A percentile compares a stretch with the other conserved stretches of the same genome.
Conservation (phyloP, 352 stramenopile genomes). For the Phytophthora vignae region DNA sequence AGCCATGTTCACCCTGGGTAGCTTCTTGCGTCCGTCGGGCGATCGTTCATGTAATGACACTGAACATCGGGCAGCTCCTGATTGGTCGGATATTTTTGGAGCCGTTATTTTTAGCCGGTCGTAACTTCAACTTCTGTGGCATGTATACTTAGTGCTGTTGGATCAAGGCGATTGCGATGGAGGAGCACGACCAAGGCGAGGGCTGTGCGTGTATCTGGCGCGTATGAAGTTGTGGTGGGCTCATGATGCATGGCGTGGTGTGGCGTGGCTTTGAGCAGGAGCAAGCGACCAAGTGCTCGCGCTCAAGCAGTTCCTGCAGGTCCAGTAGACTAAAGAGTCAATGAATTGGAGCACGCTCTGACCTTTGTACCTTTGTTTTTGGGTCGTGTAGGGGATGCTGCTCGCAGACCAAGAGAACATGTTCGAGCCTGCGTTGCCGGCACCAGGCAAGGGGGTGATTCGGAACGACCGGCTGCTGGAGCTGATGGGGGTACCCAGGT, state of each 20-base stretch:
- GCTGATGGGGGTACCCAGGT: slow-evolving; percentile 25
- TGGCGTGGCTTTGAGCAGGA: slow-evolving; percentile 28
- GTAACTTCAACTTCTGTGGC: slow-evolving; percentile 31
- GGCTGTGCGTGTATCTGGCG: background rate
- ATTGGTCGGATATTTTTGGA: slow-evolving; percentile 34
- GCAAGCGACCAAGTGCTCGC: slow-evolving; percentile 66
- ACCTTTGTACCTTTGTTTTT: background rate
- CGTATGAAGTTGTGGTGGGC: background rate
- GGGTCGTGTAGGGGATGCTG: slow-evolving; percentile 24
- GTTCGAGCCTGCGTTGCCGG: background rate
- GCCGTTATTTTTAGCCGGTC: slow-evolving; percentile 29
- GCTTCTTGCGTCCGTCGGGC: background rate
- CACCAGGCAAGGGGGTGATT: slow-evolving; percentile 16
- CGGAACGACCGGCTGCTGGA: slow-evolving; percentile 32
- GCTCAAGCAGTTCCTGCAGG: slow-evolving; percentile 50
- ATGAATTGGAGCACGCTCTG: background rate
- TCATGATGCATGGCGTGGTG: background rate
- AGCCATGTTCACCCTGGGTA: too few species aligned
- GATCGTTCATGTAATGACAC: background rate
- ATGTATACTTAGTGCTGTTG: too few species aligned
- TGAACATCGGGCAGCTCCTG: slow-evolving; percentile 12
- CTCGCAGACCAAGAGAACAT: slow-evolving; percentile 14
- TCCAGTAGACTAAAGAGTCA: slow-evolving; percentile 1
- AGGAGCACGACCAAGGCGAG: slow-evolving; percentile 17
- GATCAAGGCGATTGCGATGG: slow-evolving; percentile 7